Percentiles rank a stretch among this genome's conserved stretches.
These are phyloP conservation scores for Chrysophaeum taylorii DNA, from an alignment of 352 stramenopile species.

Conservation along the genomic window DNA sequence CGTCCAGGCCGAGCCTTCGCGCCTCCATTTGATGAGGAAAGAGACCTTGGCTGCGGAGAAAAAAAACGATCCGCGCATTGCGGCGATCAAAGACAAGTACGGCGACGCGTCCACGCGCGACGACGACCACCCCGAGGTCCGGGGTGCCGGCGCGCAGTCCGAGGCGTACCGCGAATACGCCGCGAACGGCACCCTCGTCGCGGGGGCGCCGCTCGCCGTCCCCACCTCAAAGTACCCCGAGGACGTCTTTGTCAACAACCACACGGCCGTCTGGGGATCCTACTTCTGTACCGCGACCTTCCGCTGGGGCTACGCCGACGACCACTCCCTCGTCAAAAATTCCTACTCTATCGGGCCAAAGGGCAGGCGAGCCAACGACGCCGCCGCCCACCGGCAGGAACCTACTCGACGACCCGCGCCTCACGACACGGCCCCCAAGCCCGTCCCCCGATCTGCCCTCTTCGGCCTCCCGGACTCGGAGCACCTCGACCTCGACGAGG, in stretches of 20 bases:
- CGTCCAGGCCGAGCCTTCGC: constrained; percentile 85
- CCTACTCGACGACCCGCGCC: constrained; percentile 22
- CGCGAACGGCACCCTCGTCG: background rate
- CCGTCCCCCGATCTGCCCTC: constrained; percentile 52
- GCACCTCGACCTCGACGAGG: constrained; percentile 55
- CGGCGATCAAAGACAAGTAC: constrained; percentile 86
- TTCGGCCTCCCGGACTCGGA: constrained; percentile 72
- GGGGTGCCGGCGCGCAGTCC: constrained; percentile 6
- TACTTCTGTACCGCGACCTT: constrained; percentile 87
- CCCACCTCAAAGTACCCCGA: constrained; percentile 94
- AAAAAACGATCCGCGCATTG: constrained; percentile 49
- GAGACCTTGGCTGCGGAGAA: constrained; percentile 67
- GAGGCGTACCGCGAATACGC: constrained; percentile 18
- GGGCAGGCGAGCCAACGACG: constrained; percentile 71
- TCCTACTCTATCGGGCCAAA: constrained; percentile 88
- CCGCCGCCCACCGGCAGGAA: constrained; percentile 30
- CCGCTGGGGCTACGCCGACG: constrained; percentile 93
- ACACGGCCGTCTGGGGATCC: constrained; percentile 90
- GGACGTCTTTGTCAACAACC: constrained; percentile 87
- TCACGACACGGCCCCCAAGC: constrained; percentile 6
- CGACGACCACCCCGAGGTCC: constrained; percentile 27
- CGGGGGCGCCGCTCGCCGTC: constrained; percentile 11
- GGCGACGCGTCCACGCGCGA: constrained; percentile 69
- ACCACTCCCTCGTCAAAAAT: constrained; percentile 80
- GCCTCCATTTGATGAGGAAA: constrained; percentile 87